Percentiles rank a stretch among this genome's conserved stretches.
phyloP scores from a whole-genome alignment of 306 rosid species.

The Quercus alba region DNA sequence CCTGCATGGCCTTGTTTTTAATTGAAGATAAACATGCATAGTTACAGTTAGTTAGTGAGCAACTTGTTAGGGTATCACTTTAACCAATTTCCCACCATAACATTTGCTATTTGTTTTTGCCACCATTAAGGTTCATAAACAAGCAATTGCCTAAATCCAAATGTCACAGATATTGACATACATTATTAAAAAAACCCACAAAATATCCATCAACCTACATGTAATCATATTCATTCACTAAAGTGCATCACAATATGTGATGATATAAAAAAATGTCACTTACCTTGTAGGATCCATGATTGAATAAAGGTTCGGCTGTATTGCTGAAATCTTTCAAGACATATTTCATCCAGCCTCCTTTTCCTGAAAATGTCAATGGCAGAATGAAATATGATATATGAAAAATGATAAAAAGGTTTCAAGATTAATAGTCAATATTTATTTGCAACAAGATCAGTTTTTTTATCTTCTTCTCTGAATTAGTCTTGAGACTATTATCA shows the following conservation, averaged over 20 bases:
- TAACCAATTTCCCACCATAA: too few relatives aligned
- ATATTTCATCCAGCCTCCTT: slow-evolving; percentile 78
- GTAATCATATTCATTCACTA: too few relatives aligned
- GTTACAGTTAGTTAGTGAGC: too few relatives aligned
- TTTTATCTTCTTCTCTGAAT: neutral
- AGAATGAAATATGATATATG: neutral
- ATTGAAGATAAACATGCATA: too few relatives aligned
- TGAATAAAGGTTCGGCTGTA: slow-evolving; percentile 84
- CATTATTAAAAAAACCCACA: too few relatives aligned
- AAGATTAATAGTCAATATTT: neutral
- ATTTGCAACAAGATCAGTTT: neutral
- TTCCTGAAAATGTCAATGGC: slow-evolving; percentile 39
- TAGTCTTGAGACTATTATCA: neutral
- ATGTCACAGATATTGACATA: too few relatives aligned
- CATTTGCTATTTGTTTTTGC: too few relatives aligned
- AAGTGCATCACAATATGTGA: neutral
- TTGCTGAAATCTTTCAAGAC: slow-evolving; percentile 73
- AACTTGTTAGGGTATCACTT: too few relatives aligned
- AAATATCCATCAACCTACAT: too few relatives aligned
- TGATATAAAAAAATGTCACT: slow-evolving; percentile 1
- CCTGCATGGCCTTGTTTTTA: too few relatives aligned
- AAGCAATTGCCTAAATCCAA: too few relatives aligned
- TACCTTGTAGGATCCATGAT: slow-evolving; percentile 96
- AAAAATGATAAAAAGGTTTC: neutral
- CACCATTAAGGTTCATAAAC: too few relatives aligned